Conservation (phyloP, 2,329 filamentous ascomycete species). For the Colletotrichum costaricense region DNA sequence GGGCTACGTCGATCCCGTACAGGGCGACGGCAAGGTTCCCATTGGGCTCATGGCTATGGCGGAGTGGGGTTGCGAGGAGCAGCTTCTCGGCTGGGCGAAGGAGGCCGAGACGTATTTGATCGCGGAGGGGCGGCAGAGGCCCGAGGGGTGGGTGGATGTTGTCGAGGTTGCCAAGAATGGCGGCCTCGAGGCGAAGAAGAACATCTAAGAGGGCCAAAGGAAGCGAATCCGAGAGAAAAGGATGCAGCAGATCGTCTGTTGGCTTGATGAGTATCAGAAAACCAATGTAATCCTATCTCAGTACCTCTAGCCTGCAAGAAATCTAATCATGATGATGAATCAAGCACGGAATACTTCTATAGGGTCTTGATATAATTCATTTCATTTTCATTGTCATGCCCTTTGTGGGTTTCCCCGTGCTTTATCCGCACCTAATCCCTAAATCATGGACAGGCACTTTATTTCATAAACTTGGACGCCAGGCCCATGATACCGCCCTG, state of each 20-base stretch:
- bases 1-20: conserved; percentile 72
- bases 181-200: conserved; percentile 32
- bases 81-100: conserved; percentile 68
- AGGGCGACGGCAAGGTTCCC: conserved; percentile 69
- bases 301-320: background rate
- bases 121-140: conserved; percentile 60
- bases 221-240: no score
- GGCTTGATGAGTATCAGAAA: background rate
- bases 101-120: conserved; percentile 68
- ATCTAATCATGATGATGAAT: no score
- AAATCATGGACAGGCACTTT: conserved; percentile 3
- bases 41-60: conserved; percentile 72
- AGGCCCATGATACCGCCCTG: conserved; percentile 62
- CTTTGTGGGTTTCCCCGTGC: no score
- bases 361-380: no score
- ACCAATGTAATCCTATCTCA: background rate
- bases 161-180: conserved; percentile 47
- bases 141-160: conserved; percentile 70
- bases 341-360: no score
- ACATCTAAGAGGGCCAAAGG: background rate
- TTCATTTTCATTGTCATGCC: no score
- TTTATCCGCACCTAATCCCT: no score
- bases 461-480: conserved; percentile 58
- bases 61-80: conserved; percentile 76
- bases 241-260: no score